Evolutionary conservation across 371 early-diverging fungal species (phyloP), one percentile per base, ranked within the genome.

Genomic region (Mucor irregularis): DNA sequence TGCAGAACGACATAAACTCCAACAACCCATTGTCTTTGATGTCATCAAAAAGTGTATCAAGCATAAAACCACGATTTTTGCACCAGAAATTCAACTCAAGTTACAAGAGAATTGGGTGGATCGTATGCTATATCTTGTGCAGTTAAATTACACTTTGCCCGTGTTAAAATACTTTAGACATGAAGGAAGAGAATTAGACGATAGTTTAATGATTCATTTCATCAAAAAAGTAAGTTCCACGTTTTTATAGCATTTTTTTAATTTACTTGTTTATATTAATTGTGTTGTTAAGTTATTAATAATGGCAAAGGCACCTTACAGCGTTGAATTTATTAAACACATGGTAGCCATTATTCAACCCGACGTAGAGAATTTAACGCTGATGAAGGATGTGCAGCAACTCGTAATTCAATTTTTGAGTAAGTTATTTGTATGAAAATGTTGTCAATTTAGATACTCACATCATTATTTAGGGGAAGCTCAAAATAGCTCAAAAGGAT

Each of bases 51-150:
- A 33, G 46, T 79, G 66, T 50, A 53, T 73, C 17, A 45, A 56
- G 6, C 64, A 69, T 39, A 57, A 63, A 21, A 62, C 69, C 28
- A 42, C 60, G 31, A 73, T 67, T 9, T 71, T 84, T 59, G 81
- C 78, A 24, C 84, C 82, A n/a, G 84, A 84, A 35, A 76, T 77
- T 42, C 68, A 78, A 66, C 80, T 81, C 78, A 38, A 46, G 6
- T 70, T 88, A 39, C 85, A 87, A 64, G 82, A 79, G 53, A 73
- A 78, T 30, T 80, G 85, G 62, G 66, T 87, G 21, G 84, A 86
- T 49, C 81, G 84, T 31, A 75, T 89, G 69, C 73, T 87, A 7
- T 79, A 81, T 46, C 56, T 89, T 30, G 83, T 82, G 45, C 81
- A 85, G 43, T 62, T 87, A 25, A 71, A 82, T 56, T 88, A 81